Percentiles rank a stretch among this genome's conserved stretches.
These are phyloP conservation scores for Candolleomyces eurysporus DNA, from an alignment of 768 basidiomycete genomes.

Conservation along the genomic window DNA sequence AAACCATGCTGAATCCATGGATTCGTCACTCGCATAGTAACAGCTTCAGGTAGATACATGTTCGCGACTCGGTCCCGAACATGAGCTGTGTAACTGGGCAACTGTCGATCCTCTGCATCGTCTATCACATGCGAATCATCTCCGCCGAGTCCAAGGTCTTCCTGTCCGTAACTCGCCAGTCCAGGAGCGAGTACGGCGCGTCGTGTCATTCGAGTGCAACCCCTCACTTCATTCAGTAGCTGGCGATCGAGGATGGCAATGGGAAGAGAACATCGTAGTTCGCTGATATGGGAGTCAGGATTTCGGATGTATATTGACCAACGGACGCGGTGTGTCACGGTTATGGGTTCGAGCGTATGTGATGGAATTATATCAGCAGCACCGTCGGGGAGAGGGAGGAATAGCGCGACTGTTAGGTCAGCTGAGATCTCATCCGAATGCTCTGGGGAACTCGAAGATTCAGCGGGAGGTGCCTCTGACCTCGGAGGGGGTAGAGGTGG, in stretches of 20 bases:
- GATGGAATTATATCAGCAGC: conserved; percentile 51
- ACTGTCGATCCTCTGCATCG: conserved; percentile 63
- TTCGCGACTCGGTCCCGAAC: conserved; percentile 87
- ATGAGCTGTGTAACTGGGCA: conserved; percentile 89
- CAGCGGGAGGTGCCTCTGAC: no score
- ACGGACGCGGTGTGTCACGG: conserved; percentile 73
- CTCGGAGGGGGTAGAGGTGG: no score
- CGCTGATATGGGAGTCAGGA: conserved; percentile 87
- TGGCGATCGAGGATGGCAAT: conserved; percentile 77
- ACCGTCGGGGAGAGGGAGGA: conserved; percentile 28
- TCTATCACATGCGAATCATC: neutral
- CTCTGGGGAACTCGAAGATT: neutral
- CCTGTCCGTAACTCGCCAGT: conserved; percentile 16
- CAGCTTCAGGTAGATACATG: conserved; percentile 64
- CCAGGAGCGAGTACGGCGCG: conserved; percentile 56
- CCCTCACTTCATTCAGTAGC: conserved; percentile 72
- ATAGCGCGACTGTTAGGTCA: conserved; percentile 37
- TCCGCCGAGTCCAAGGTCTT: conserved; percentile 45
- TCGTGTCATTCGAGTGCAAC: conserved; percentile 71
- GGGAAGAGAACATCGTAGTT: conserved; percentile 92
- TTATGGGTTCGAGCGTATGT: conserved; percentile 73
- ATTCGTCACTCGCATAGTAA: conserved; percentile 62
- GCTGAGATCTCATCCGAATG: neutral
- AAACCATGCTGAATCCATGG: conserved; percentile 52
- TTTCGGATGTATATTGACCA: conserved; percentile 82